Percentiles rank a stretch among this genome's conserved stretches.
These are phyloP conservation scores for Castanospermum australe DNA, from an alignment of 306 rosid genomes.

Conservation along the genomic window DNA sequence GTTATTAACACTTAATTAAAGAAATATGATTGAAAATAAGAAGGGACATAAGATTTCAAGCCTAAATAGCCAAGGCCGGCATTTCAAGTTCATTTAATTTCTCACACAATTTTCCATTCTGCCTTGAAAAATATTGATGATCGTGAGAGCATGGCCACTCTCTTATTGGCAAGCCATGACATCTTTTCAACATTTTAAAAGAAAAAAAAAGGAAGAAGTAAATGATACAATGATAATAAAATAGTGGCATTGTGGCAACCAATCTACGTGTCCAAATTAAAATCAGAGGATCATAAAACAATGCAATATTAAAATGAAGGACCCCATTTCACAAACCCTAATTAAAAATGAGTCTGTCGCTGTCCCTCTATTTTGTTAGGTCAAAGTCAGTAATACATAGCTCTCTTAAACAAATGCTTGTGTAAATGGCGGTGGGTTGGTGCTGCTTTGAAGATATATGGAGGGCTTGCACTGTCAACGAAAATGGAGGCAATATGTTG, in stretches of 20 bases:
- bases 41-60: too few relatives aligned
- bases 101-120: background rate
- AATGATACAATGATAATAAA: background rate
- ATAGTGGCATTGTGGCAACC: slow-evolving; percentile 19
- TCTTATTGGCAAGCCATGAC: slow-evolving; percentile 6
- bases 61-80: slow-evolving; percentile 7
- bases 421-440: slow-evolving; percentile 12
- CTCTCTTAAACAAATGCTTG: slow-evolving; percentile 20
- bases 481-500: slow-evolving; percentile 41
- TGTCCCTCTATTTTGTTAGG: slow-evolving; percentile 25
- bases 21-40: too few relatives aligned
- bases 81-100: slow-evolving; percentile 9
- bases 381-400: slow-evolving; percentile 5
- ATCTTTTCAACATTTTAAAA: background rate
- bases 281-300: slow-evolving; percentile 6
- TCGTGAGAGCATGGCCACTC: slow-evolving; percentile 16
- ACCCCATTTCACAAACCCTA: slow-evolving; percentile 8
- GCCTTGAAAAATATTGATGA: background rate
- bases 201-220: background rate
- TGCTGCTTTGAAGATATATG: slow-evolving; percentile 17
- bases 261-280: slow-evolving; percentile 23
- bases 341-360: slow-evolving; percentile 24
- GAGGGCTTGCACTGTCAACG: slow-evolving; percentile 22
- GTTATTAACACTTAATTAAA: too few relatives aligned
- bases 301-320: background rate